A percentile compares a stretch with the other conserved stretches of the same genome.
Conservation (phyloP, 768 basidiomycete species). For the Boletus insuetus region DNA sequence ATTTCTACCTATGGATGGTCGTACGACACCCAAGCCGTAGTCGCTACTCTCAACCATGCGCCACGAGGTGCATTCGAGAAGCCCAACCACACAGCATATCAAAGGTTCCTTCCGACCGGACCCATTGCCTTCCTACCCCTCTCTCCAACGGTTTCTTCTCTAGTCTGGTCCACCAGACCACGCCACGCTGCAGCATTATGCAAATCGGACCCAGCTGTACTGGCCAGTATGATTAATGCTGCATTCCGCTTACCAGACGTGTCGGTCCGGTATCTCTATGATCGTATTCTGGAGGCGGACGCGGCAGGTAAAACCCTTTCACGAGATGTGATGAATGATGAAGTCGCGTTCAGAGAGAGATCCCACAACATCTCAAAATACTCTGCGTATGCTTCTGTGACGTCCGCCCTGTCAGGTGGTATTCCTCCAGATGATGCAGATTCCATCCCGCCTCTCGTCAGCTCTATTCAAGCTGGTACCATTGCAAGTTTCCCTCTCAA, state of each 20-base stretch:
- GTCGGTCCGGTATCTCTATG: conserved; percentile 66
- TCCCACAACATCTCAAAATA: conserved; percentile 63
- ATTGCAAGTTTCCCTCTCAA: conserved; percentile 89
- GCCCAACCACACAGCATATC: conserved; percentile 82
- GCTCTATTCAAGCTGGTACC: conserved; percentile 64
- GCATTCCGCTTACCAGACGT: conserved; percentile 82
- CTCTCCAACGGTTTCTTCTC: conserved; percentile 70
- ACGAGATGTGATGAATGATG: conserved; percentile 48
- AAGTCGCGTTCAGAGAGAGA: conserved; percentile 70
- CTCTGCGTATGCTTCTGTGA: conserved; percentile 60
- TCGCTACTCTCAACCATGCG: conserved; percentile 79
- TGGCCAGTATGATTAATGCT: conserved; percentile 80
- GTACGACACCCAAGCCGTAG: conserved; percentile 86
- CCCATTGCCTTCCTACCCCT: conserved; percentile 95
- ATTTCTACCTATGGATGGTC: conserved; percentile 90
- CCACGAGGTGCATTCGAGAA: conserved; percentile 60
- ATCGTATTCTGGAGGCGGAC: conserved; percentile 56
- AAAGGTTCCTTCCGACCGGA: conserved; percentile 92
- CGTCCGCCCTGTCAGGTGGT: conserved; percentile 36
- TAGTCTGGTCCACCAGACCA: conserved; percentile 94
- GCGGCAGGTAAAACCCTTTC: conserved; percentile 45
- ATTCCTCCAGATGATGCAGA: conserved; percentile 63
- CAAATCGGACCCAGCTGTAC: conserved; percentile 56
- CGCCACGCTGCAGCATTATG: conserved; percentile 70
- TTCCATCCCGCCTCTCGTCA: conserved; percentile 71